A percentile compares a stretch with the other conserved stretches of the same genome.
These are phyloP conservation scores for Stropharia rugosoannulata DNA, from an alignment of 768 basidiomycete genomes.

Conservation along the genomic window DNA sequence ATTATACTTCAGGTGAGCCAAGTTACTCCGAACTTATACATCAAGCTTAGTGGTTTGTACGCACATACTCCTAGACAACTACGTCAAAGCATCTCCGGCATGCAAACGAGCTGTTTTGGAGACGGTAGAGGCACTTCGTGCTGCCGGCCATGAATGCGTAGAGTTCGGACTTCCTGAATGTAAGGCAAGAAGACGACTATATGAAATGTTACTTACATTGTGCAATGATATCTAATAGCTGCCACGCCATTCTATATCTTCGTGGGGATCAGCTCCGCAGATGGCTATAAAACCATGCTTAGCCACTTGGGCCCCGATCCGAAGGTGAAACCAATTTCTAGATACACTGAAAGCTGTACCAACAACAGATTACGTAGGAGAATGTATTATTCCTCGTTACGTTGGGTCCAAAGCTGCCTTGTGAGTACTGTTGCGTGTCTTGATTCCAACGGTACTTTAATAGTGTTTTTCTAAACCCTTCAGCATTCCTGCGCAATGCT, in stretches of 20 bases:
- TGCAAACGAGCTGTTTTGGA: conserved; percentile 72
- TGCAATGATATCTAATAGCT: conserved; percentile 32
- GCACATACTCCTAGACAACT: conserved; percentile 52
- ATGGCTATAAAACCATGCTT: conserved; percentile 70
- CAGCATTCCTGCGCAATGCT: conserved; percentile 43
- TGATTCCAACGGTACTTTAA: not conserved
- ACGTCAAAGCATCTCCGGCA: conserved; percentile 66
- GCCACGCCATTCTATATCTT: conserved; percentile 56
- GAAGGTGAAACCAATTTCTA: conserved; percentile 37
- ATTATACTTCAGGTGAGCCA: conserved; percentile 58
- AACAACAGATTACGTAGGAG: conserved; percentile 34
- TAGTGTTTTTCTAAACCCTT: not conserved
- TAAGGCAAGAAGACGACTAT: conserved; percentile 20
- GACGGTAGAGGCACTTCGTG: conserved; percentile 62
- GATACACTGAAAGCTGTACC: not conserved
- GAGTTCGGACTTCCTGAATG: conserved; percentile 60
- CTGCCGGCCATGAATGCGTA: conserved; percentile 77
- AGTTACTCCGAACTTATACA: conserved; percentile 3
- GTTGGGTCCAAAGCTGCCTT: conserved; percentile 44
- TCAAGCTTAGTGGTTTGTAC: conserved; percentile 13
- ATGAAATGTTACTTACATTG: not conserved
- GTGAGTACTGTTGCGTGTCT: conserved; percentile 25
- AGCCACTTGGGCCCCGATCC: conserved; percentile 69
- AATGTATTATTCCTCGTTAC: conserved; percentile 48
- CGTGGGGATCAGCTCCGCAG: conserved; percentile 62